These are phyloP conservation scores for Pseudocercospora crystallina DNA, from an alignment of 2,329 filamentous ascomycete species.

Conservation along the genomic window DNA sequence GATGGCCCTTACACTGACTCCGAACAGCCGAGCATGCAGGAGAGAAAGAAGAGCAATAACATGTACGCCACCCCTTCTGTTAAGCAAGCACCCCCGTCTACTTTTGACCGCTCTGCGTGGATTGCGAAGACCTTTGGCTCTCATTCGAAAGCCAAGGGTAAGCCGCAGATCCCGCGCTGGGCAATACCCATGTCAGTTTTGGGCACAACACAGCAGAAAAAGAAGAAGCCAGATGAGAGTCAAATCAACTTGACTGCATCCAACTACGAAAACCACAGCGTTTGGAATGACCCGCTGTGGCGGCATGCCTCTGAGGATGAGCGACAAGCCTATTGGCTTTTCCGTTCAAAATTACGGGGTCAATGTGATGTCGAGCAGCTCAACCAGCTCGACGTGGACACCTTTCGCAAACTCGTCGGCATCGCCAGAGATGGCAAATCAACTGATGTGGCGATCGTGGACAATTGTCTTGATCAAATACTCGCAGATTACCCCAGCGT, in stretches of 20 bases:
- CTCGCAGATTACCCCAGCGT: constrained; percentile 21
- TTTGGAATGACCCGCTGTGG: constrained; percentile 10
- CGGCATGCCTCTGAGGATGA: constrained; percentile 17
- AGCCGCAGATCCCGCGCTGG: constrained; percentile 27
- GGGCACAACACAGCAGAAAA: constrained; percentile 1
- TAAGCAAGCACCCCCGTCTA: constrained; percentile 12
- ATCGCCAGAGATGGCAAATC: constrained; percentile 18
- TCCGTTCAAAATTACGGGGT: constrained; percentile 11
- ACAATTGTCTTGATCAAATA: constrained; percentile 19
- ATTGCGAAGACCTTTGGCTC: constrained; percentile 21
- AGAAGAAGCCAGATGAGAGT: background rate
- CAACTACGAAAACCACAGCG: background rate
- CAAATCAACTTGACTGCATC: background rate
- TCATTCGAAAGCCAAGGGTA: constrained; percentile 17
- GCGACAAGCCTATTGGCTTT: constrained; percentile 17
- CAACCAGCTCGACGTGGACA: constrained; percentile 26
- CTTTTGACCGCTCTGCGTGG: constrained; percentile 17
- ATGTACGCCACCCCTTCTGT: constrained; percentile 31
- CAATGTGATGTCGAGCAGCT: constrained; percentile 17
- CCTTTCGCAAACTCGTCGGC: constrained; percentile 28
- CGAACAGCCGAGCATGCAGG: constrained; percentile 28
- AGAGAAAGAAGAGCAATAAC: constrained; percentile 32
- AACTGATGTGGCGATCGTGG: constrained; percentile 18
- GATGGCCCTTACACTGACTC: constrained; percentile 18
- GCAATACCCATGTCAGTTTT: constrained; percentile 30